These are phyloP conservation scores for Auricularia sp. DNA, from an alignment of 768 basidiomycete species.

Conservation along the genomic window DNA sequence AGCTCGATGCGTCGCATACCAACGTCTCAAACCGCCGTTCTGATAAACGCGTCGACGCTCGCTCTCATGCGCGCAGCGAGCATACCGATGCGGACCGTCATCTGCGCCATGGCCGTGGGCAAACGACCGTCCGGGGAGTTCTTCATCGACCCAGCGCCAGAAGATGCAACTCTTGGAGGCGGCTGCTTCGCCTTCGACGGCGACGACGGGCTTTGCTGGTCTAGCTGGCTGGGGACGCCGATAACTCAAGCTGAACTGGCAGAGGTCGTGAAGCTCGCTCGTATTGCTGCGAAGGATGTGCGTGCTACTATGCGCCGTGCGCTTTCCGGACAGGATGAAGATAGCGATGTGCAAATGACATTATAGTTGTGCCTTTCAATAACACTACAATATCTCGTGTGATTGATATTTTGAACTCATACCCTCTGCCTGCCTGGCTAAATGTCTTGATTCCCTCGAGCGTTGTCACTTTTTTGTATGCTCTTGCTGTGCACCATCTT, in stretches of 20 bases:
- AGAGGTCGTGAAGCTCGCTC: neutral
- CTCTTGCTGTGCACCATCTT: too few species aligned
- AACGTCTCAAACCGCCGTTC: constrained; percentile 44
- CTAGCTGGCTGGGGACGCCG: neutral
- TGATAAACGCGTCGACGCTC: constrained; percentile 61
- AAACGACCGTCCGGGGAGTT: constrained; percentile 21
- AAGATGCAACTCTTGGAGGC: constrained; percentile 31
- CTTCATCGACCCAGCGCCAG: constrained; percentile 43
- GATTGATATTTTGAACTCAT: too few species aligned
- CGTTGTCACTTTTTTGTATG: too few species aligned
- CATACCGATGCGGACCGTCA: constrained; percentile 64
- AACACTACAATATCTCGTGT: too few species aligned
- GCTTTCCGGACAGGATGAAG: neutral
- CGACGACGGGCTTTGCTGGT: neutral
- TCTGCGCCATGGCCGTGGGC: constrained; percentile 56
- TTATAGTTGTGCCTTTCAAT: neutral
- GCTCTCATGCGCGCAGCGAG: constrained; percentile 62
- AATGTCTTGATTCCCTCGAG: too few species aligned
- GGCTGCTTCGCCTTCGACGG: constrained; percentile 60
- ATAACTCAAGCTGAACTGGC: neutral
- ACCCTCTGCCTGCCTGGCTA: too few species aligned
- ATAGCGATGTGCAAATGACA: neutral
- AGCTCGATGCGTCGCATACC: constrained; percentile 10
- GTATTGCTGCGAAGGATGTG: neutral
- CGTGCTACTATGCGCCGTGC: neutral